A percentile compares a stretch with the other conserved stretches of the same genome.
Evolutionary conservation across 2,329 filamentous ascomycete genomes (phyloP).

Genomic region (Alternaria consortialis): DNA sequence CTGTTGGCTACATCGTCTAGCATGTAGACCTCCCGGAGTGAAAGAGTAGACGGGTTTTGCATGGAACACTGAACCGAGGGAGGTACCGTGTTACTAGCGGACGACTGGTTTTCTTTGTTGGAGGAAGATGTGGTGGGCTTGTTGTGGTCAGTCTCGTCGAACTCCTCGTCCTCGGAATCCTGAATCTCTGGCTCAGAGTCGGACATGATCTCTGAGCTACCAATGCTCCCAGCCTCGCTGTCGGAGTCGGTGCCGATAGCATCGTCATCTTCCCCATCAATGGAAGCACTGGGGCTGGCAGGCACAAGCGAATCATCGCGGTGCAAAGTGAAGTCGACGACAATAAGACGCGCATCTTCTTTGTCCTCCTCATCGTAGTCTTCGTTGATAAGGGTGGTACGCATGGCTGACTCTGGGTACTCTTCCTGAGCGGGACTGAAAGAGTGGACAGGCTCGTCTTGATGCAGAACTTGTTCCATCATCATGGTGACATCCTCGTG

Average conservation of each 20-base stretch:
- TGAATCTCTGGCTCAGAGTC: slow-evolving; percentile 14
- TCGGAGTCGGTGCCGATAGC: slow-evolving; percentile 14
- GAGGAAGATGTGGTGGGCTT: not conserved
- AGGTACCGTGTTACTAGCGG: not conserved
- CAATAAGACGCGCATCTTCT: not conserved
- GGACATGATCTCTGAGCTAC: slow-evolving; percentile 14
- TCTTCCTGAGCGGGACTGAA: slow-evolving; percentile 1
- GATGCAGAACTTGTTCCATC: slow-evolving; percentile 14
- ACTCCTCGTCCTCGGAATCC: slow-evolving; percentile 15
- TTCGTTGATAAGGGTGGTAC: slow-evolving; percentile 7
- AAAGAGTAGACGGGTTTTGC: not conserved
- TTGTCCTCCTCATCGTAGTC: slow-evolving; percentile 9
- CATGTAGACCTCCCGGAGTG: slow-evolving; percentile 2
- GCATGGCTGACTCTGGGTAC: slow-evolving; percentile 7
- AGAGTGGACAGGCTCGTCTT: not conserved
- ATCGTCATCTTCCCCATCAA: slow-evolving; percentile 13
- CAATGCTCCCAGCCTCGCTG: slow-evolving; percentile 20
- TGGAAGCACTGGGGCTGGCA: not conserved
- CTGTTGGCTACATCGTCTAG: not conserved
- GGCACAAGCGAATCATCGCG: not conserved
- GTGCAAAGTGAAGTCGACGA: not conserved
- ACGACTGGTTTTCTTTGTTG: not conserved
- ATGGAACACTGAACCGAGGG: not conserved
- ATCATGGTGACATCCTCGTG: slow-evolving; percentile 21
- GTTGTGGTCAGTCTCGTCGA: not conserved